Conservation (phyloP, 768 basidiomycete species). For the Termitomyces bulborhizus region DNA sequence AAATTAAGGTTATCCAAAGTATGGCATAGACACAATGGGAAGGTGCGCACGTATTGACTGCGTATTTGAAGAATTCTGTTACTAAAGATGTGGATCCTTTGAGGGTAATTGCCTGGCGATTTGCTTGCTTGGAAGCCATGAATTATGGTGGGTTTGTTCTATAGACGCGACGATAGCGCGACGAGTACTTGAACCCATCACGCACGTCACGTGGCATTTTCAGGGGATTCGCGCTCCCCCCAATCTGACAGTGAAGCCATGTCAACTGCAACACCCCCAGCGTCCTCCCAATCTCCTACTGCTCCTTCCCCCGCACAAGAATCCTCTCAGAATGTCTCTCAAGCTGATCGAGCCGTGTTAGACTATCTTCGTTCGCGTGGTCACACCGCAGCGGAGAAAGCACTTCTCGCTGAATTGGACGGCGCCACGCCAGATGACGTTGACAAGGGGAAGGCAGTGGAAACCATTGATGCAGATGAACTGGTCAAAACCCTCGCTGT, state of each 20-base stretch:
- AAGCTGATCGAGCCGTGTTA: constrained; percentile 36
- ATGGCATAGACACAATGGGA: neutral
- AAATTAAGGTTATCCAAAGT: neutral
- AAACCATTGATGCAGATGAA: constrained; percentile 42
- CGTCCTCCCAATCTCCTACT: constrained; percentile 41
- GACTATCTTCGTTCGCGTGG: constrained; percentile 47
- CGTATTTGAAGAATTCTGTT: constrained; percentile 99
- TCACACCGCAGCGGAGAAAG: constrained; percentile 41
- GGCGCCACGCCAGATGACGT: constrained; percentile 37
- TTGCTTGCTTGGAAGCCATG: constrained; percentile 45
- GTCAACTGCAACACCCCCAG: constrained; percentile 37
- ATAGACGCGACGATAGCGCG: constrained; percentile 7
- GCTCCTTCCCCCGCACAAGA: constrained; percentile 42
- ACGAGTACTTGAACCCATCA: constrained; percentile 7
- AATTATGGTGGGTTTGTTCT: neutral
- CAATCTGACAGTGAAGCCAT: constrained; percentile 5
- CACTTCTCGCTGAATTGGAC: constrained; percentile 38
- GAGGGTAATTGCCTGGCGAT: constrained; percentile 81
- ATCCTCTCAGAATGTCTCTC: constrained; percentile 25
- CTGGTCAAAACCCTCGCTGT: constrained; percentile 54
- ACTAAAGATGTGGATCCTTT: constrained; percentile 93
- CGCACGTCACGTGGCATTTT: constrained; percentile 24
- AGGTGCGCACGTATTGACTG: constrained; percentile 83
- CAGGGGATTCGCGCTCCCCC: neutral
- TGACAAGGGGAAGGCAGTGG: constrained; percentile 35